Conservation (phyloP, 768 basidiomycete genomes). For the Boletellus ananas region DNA sequence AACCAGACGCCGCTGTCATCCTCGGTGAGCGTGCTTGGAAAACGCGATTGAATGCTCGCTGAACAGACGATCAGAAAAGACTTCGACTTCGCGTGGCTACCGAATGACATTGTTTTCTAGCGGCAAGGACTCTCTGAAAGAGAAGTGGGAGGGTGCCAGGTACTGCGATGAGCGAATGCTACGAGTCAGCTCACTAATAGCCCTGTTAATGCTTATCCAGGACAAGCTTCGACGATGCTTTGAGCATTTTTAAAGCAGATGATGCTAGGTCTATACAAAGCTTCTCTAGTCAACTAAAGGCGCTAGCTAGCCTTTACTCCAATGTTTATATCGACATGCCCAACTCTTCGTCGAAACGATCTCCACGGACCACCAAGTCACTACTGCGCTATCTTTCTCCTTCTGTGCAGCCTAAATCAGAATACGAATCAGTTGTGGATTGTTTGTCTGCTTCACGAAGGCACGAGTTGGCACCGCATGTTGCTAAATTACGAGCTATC, state of each 20-base stretch:
- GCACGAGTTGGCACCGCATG: slow-evolving; percentile 57
- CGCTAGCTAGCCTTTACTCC: slow-evolving; percentile 45
- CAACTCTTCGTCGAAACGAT: slow-evolving; percentile 34
- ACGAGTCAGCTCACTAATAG: not conserved
- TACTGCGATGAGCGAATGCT: slow-evolving; percentile 17
- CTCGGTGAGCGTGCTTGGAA: slow-evolving; percentile 49
- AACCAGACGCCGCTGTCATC: slow-evolving; percentile 86
- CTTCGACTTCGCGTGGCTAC: slow-evolving; percentile 70
- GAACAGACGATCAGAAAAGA: slow-evolving; percentile 52
- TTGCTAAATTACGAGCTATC: slow-evolving; percentile 68
- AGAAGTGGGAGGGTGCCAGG: slow-evolving; percentile 92
- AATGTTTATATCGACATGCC: slow-evolving; percentile 54
- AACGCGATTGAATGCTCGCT: not conserved
- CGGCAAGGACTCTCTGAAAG: slow-evolving; percentile 69
- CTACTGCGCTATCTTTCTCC: slow-evolving; percentile 50
- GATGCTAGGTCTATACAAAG: slow-evolving; percentile 55
- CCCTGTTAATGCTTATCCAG: slow-evolving; percentile 28
- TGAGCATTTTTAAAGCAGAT: slow-evolving; percentile 73
- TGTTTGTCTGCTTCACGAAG: slow-evolving; percentile 45
- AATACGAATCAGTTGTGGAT: slow-evolving; percentile 56
- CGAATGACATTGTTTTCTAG: slow-evolving; percentile 80
- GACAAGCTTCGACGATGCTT: slow-evolving; percentile 63
- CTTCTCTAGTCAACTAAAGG: slow-evolving; percentile 58
- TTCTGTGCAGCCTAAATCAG: slow-evolving; percentile 29
- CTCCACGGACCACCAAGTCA: slow-evolving; percentile 44